These are phyloP conservation scores for Neurospora sp. DNA, from an alignment of 495 filamentous ascomycete species.

Conservation along the genomic window DNA sequence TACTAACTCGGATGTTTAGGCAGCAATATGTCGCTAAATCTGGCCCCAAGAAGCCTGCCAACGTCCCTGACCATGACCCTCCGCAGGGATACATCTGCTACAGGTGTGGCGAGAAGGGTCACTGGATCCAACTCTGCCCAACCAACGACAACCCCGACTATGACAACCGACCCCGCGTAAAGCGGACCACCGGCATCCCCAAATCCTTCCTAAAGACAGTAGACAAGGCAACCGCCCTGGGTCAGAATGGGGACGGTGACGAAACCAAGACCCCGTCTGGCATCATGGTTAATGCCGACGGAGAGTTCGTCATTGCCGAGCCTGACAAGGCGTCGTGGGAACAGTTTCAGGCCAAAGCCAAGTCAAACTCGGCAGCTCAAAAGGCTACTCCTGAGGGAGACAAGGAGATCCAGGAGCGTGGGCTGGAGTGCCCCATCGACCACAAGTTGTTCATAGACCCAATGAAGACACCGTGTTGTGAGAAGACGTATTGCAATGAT, in stretches of 20 bases:
- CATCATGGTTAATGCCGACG: constrained; percentile 95
- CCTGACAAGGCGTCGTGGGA: constrained; percentile 95
- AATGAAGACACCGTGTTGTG: constrained; percentile 96
- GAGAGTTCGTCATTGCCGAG: constrained; percentile 90
- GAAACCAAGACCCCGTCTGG: constrained; percentile 69
- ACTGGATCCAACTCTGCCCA: constrained; percentile 96
- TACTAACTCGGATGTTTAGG: constrained; percentile 32
- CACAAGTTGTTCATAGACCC: constrained; percentile 94
- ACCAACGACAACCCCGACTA: constrained; percentile 96
- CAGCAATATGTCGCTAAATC: constrained; percentile 43
- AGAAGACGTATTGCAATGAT: constrained; percentile 95
- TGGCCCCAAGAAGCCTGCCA: constrained; percentile 51
- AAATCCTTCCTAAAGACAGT: constrained; percentile 86
- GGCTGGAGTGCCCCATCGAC: constrained; percentile 88
- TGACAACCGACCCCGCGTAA: constrained; percentile 81
- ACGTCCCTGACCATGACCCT: constrained; percentile 80
- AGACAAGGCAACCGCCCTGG: constrained; percentile 72
- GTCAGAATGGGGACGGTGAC: constrained; percentile 61
- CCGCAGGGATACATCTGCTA: constrained; percentile 94
- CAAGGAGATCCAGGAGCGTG: constrained; percentile 72
- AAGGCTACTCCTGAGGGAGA: constrained; percentile 58
- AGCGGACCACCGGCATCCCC: constrained; percentile 92
- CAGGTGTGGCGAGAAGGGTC: constrained; percentile 94
- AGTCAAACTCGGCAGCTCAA: constrained; percentile 69
- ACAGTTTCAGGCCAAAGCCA: constrained; percentile 85